phyloP scores from a whole-genome alignment of 768 basidiomycete genomes.

The Leccinum obscurum region DNA sequence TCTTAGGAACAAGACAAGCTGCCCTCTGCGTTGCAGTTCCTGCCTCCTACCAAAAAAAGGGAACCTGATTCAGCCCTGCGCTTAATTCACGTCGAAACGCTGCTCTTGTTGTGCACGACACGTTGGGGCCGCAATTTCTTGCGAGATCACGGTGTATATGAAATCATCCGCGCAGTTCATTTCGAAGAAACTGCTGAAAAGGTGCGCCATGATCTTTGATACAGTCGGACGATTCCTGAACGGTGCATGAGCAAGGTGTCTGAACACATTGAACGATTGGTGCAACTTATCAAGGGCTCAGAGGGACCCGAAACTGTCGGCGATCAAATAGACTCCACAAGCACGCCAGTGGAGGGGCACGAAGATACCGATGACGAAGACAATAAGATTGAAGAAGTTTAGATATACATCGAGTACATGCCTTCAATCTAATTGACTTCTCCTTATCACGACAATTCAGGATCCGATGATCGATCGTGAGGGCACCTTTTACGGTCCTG shows the following conservation, averaged over 20 bases:
- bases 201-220: slow-evolving; percentile 40
- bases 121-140: slow-evolving; percentile 85
- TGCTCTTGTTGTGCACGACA: slow-evolving; percentile 86
- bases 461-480: slow-evolving; percentile 2
- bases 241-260: slow-evolving; percentile 53
- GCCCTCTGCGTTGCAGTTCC: slow-evolving; percentile 81
- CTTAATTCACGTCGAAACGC: slow-evolving; percentile 82
- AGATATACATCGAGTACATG: slow-evolving; percentile 27
- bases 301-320: slow-evolving; percentile 54
- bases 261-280: slow-evolving; percentile 86
- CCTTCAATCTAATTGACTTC: slow-evolving; percentile 12
- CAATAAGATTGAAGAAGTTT: slow-evolving; percentile 75
- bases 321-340: slow-evolving; percentile 37
- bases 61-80: slow-evolving; percentile 79
- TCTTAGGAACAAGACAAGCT: slow-evolving; percentile 84
- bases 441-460: not conserved
- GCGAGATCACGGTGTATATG: slow-evolving; percentile 81
- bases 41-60: slow-evolving; percentile 80
- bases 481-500: not conserved
- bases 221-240: not conserved
- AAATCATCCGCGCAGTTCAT: slow-evolving; percentile 78
- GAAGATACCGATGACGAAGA: slow-evolving; percentile 61
- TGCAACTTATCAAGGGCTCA: slow-evolving; percentile 78
- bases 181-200: slow-evolving; percentile 76
- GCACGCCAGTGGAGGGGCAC: slow-evolving; percentile 19